Evolutionary conservation across 1,284 basidiomycete genomes (phyloP).

Genomic region (Ustilago nuda): DNA sequence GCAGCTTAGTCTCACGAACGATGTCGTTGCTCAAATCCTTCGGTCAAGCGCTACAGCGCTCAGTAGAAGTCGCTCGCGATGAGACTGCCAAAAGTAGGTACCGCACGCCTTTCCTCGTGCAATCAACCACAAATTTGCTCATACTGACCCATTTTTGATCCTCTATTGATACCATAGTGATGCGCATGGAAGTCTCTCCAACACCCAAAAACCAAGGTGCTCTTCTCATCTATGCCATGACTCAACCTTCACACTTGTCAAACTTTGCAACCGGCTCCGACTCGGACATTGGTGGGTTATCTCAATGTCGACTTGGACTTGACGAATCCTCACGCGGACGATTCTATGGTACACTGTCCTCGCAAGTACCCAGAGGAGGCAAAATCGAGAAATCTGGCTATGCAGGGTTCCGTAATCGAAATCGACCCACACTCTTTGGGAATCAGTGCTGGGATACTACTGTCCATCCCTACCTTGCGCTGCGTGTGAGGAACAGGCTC

Average conservation of each 20-base stretch:
- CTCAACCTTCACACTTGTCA: conserved; percentile 41
- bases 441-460: conserved; percentile 83
- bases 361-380: conserved; percentile 66
- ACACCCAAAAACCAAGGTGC: conserved; percentile 47
- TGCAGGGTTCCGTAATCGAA: conserved; percentile 83
- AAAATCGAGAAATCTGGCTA: conserved; percentile 71
- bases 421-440: conserved; percentile 78
- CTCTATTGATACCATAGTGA: conserved; percentile 23
- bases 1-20: neutral
- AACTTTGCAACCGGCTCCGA: conserved; percentile 81
- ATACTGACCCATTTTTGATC: conserved; percentile 7
- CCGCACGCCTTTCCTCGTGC: neutral
- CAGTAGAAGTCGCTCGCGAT: conserved; percentile 54
- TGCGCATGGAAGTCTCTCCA: conserved; percentile 65
- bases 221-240: conserved; percentile 56
- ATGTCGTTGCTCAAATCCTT: conserved; percentile 58
- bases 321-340: conserved; percentile 59
- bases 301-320: conserved; percentile 71
- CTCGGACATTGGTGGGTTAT: conserved; percentile 85
- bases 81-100: conserved; percentile 58
- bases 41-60: conserved; percentile 58
- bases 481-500: conserved; percentile 76
- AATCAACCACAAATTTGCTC: neutral
- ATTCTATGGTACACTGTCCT: conserved; percentile 68
- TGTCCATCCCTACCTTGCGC: conserved; percentile 79